Base-by-base conservation (phyloP, 2,329 filamentous ascomycete species). In the Westerdykella sp. region DNA sequence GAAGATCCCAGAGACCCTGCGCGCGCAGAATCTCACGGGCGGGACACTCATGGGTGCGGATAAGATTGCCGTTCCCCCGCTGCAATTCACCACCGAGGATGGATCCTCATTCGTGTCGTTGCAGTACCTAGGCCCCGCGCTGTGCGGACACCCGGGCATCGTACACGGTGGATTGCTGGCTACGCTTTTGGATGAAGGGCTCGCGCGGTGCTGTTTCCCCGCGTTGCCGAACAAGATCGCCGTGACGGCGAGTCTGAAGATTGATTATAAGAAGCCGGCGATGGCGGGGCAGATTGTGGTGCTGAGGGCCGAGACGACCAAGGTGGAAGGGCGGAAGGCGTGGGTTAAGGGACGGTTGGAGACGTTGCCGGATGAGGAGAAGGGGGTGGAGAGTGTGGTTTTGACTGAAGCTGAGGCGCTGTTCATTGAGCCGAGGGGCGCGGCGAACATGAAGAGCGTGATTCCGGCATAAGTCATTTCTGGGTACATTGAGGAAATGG, bases 331-430 rank as follows among this genome's bases (percentile, higher is more conserved):
- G 1, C 77, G 93, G 49, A 97, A 97, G 73, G 91, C 89, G 11
- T 96, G 88, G 88, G 88, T 96, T 1, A 84, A 86, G 69, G 93
- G 88, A 1, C 79, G 80, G 54, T 83, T 97, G 56, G 89, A 95
- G 76, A 83, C 87, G 43, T 69, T 97, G 47, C 67, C 88, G 41
- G 85, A 82, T 21, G 84, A 89, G 66, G 84, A 81, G 0, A 80
- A 80, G 52, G 86, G 52, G 45, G 70, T 75, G 21, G 72, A 71
- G 54, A 73, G 80, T 28, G 79, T 76, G 13, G 76, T 90, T 38
- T 66, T 96, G 46, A 88, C 85, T 6, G 87, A 94, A 69, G 91
- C 87, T 0, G 84, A 85, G 61, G 89, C 84, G 2, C 69, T 98
- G 54, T 97, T 95, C 64, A 78, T 97, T 57, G 88, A 93, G 69